Evolutionary conservation across 768 basidiomycete species (phyloP).

Genomic region (Thelephora ganbajun): DNA sequence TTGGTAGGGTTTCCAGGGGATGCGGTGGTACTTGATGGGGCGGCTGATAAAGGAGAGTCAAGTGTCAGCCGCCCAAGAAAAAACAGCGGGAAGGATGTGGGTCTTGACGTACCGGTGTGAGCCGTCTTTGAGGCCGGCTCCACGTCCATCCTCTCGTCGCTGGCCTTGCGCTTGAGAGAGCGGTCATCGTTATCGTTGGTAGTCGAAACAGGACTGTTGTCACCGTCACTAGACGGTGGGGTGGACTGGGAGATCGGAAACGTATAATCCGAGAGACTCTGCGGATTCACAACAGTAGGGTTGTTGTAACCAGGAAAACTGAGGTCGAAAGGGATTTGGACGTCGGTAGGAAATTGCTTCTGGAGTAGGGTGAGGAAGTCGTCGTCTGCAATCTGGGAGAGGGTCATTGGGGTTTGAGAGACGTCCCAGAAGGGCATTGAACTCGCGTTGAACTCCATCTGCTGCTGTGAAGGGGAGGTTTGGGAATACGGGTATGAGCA

Average conservation of each 20-base stretch:
- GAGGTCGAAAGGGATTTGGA: constrained; percentile 9
- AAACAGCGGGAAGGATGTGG: not conserved
- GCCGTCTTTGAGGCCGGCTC: constrained; percentile 56
- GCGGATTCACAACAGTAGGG: constrained; percentile 41
- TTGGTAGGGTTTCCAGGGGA: not conserved
- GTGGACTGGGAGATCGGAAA: constrained; percentile 37
- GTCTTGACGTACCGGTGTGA: constrained; percentile 36
- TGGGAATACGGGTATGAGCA: constrained; percentile 1
- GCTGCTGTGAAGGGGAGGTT: not conserved
- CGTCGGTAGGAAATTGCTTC: constrained; percentile 48
- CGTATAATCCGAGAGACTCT: constrained; percentile 29
- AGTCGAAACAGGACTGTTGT: constrained; percentile 58
- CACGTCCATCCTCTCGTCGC: constrained; percentile 44
- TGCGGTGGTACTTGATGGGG: too few relatives aligned
- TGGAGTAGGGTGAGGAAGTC: constrained; percentile 68
- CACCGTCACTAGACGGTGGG: constrained; percentile 56
- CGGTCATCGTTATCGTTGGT: constrained; percentile 29
- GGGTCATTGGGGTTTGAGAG: constrained; percentile 28
- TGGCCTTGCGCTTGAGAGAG: constrained; percentile 66
- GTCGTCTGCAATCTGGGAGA: constrained; percentile 56
- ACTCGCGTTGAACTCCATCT: constrained; percentile 6
- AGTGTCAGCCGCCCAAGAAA: constrained; percentile 4
- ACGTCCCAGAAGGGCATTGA: constrained; percentile 49
- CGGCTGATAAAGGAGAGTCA: not conserved
- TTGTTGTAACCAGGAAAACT: constrained; percentile 15